Base-by-base conservation (phyloP, 352 stramenopile species). In the Blastocystis sp. region DNA sequence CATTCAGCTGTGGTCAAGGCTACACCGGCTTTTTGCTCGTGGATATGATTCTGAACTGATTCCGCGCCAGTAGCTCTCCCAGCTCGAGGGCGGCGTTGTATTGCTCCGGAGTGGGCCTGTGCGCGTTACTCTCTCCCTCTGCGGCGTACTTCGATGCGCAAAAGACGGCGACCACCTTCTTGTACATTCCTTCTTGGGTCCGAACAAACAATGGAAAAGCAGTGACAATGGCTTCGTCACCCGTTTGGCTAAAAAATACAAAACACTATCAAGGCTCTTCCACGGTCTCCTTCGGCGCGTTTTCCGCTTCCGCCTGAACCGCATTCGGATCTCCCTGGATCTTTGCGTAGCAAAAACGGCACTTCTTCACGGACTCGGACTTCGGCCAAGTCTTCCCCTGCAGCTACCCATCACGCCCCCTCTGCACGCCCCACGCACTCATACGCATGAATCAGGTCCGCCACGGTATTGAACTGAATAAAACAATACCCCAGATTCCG, bases 401-500 rank as follows among this genome's bases (percentile, higher is more conserved):
- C 64, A 88, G 59, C 78, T 88, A 88, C 45, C 28, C n/a, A 40
- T 88, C 48, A 78, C 17, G 17, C 68, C 21, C 9, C 43, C 64
- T 57, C 40, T 7, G 57, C 45, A 11, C 43, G n/a, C 7, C 68
- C 34, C 48, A 88, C 78, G 66, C 54, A 59, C 24, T 76, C 52
- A 60, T 88, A 88, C 19, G 61, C 78, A 28, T n/a, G 6, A 79
- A 88, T 88, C 42, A 88, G n/a, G 76, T 88, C 78, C 17, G 59
- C 14, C 1, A 88, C 40, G 21, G 59, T 64, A n/a, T 88, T 88
- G 34, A 88, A 88, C 19, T 88, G 64, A 79, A 88, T 88, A 54
- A 88, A 88, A 21, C 64, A 52, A 61, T 88, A 88, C 14, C 78
- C 78, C 48, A 88, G 45, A 63, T 88, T 88, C 10, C 78, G 78